These are phyloP conservation scores for Neostapfia colusana DNA, from an alignment of 176 grass and related monocot genomes.

Conservation along the genomic window DNA sequence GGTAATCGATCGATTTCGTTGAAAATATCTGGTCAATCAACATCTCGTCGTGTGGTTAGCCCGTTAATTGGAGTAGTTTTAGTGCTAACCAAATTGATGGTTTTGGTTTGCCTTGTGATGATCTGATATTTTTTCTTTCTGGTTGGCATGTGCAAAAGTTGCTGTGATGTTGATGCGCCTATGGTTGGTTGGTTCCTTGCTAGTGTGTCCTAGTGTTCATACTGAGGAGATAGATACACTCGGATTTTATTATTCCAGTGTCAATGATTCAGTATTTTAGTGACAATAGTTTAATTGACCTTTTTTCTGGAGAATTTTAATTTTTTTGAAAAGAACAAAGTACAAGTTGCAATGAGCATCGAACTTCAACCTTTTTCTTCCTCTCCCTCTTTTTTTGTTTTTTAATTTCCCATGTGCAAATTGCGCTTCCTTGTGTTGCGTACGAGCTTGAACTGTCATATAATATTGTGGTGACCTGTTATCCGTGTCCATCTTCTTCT, in stretches of 20 bases:
- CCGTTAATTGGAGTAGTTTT: background rate
- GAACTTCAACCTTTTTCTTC: background rate
- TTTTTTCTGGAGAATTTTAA: background rate
- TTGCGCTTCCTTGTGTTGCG: background rate
- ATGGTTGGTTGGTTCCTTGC: constrained; percentile 44
- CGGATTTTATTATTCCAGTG: constrained; percentile 15
- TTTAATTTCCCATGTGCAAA: background rate
- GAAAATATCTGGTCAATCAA: constrained; percentile 27
- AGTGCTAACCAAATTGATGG: background rate
- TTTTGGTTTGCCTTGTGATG: constrained; percentile 14
- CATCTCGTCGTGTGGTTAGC: background rate
- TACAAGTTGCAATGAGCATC: constrained; percentile 9
- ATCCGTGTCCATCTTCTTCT: background rate
- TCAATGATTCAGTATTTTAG: constrained; percentile 32
- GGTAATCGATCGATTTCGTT: constrained; percentile 44
- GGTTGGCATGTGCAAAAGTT: constrained; percentile 8
- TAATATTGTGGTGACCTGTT: background rate
- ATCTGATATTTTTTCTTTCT: constrained; percentile 40
- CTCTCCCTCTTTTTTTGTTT: background rate
- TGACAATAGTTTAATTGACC: background rate
- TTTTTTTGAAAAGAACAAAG: background rate
- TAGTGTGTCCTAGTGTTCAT: constrained; percentile 30
- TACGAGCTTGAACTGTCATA: background rate
- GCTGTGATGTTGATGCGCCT: constrained; percentile 36
- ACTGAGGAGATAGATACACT: background rate